Conservation (phyloP, 768 basidiomycete genomes). For the Crepidotus variabilis region DNA sequence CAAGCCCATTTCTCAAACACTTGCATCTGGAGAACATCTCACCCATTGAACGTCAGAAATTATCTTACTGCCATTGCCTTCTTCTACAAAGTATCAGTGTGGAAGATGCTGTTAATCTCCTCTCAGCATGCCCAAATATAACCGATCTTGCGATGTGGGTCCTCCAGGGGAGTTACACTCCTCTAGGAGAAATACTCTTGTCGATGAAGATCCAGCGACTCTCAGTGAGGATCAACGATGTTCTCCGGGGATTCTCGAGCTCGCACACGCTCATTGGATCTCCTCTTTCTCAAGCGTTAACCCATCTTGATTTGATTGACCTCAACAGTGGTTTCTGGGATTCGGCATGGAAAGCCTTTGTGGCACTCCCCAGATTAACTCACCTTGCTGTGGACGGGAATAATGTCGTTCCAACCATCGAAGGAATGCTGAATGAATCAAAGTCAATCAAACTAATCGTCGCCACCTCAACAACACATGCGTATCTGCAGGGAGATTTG, state of each 20-base stretch:
- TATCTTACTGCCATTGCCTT: neutral
- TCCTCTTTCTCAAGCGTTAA: neutral
- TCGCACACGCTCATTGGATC: neutral
- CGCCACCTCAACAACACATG: neutral
- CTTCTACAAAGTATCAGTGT: conserved; percentile 8
- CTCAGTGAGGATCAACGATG: conserved; percentile 1
- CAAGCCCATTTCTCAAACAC: neutral
- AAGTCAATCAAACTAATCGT: neutral
- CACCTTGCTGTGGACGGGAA: neutral
- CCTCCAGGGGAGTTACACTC: neutral
- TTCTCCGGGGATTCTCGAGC: neutral
- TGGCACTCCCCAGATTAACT: neutral
- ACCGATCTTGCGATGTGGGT: conserved; percentile 8
- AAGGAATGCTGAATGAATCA: neutral
- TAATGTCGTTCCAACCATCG: neutral
- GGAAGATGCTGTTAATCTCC: neutral
- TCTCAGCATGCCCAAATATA: conserved; percentile 8
- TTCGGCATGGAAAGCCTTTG: neutral
- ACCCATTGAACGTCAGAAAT: conserved; percentile 2
- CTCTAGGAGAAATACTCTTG: neutral
- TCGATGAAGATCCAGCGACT: conserved; percentile 2
- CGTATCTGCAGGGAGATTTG: too few species aligned
- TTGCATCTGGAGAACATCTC: neutral
- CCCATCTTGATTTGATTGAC: neutral
- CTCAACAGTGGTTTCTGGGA: neutral